Base-by-base conservation (phyloP, 768 basidiomycete species). In the Suillus subalutaceus region DNA sequence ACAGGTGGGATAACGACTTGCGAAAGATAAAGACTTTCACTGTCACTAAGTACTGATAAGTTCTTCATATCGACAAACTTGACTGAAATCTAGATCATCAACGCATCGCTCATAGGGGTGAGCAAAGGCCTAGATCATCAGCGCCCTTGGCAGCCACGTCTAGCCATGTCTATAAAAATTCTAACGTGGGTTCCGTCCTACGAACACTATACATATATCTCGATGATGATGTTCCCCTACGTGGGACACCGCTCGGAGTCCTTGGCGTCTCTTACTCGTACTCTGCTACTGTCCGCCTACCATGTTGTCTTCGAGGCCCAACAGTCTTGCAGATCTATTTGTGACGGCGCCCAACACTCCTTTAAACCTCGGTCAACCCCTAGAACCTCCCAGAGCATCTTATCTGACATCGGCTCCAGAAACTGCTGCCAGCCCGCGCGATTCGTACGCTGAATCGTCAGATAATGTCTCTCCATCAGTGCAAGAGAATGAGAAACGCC, bases 381-480 rank as follows among this genome's bases (percentile, higher is more conserved):
- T 72, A 1, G 64, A 41, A 43, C 75, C 32, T 32, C 32, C 32
- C 32, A 32, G 32, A 32, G 32, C 32, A 32, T 32, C 32, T 32
- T 32, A 32, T 32, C 32, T 32, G 32, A 3, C 32, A 32, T 32
- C 32, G 32, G 32, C 32, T 5, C 32, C 32, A 32, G 32, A 32
- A 32, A 32, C 32, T 32, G 32, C 32, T 5, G 32, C 32, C 32
- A 32, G 32, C 32, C 32, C 4, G 32, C 2, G 32, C 32, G 32
- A 32, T 32, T 32, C 32, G 32, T 32, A 32, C 32, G 32, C 32
- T 32, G 32, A 32, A 32, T 68, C 78, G 6, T 59, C 68, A 0
- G 67, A 72, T 26, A 74, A 78, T 8, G 60, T 69, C 8, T 70
- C 73, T 0, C 70, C 75, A 32, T 68, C 76, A 41, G 67, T 79